Evolutionary conservation across 1,284 basidiomycete genomes (phyloP).

Genomic region (Cutaneotrichosporon cutaneum): DNA sequence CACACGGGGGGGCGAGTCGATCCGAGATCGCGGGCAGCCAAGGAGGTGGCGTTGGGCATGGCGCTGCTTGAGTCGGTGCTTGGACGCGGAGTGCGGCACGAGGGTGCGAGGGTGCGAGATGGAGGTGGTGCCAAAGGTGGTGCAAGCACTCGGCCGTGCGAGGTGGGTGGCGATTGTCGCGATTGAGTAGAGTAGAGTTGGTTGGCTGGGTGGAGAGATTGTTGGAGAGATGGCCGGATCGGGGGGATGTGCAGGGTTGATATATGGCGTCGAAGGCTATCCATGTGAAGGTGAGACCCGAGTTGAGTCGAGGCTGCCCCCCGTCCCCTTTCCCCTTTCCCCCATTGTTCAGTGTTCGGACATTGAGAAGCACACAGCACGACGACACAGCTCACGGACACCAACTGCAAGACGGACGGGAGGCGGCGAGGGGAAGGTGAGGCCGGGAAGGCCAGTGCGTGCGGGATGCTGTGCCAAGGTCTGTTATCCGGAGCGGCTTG

Average conservation of each 20-base stretch:
- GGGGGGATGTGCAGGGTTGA: background rate
- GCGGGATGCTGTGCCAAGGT: background rate
- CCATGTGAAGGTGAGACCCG: background rate
- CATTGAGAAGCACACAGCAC: background rate
- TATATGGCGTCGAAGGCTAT: background rate
- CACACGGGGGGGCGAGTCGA: background rate
- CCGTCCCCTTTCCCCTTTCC: background rate
- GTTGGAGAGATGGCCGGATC: background rate
- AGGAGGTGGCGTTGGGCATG: background rate
- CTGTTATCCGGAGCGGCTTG: background rate
- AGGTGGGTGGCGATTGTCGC: background rate
- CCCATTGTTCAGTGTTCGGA: background rate
- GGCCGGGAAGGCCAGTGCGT: background rate
- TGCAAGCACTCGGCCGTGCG: background rate
- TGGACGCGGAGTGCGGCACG: no score
- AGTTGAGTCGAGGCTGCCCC: background rate
- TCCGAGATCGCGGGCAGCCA: background rate
- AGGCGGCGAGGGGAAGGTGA: background rate
- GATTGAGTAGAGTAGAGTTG: background rate
- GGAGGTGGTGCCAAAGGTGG: no score
- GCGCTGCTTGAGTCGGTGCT: background rate
- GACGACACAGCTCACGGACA: background rate
- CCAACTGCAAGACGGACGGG: background rate
- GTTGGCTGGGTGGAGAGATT: background rate
- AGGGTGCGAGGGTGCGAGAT: background rate